These are phyloP conservation scores for Chrysosporium queenslandicum DNA, from an alignment of 2,329 filamentous ascomycete species.

Conservation along the genomic window DNA sequence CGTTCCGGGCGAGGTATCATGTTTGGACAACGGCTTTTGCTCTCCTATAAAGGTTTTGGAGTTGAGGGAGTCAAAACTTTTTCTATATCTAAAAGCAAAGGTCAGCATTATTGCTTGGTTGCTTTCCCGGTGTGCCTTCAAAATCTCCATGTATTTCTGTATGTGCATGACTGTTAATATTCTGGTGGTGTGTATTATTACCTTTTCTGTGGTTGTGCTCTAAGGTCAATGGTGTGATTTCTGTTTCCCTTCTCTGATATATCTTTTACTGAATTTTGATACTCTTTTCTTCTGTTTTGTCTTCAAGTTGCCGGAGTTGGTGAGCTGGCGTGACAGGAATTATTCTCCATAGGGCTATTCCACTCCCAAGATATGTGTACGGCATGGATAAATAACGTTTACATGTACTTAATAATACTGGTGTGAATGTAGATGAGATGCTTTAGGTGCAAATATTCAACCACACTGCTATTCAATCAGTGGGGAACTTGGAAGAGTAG, in stretches of 20 bases:
- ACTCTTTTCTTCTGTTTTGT: background rate
- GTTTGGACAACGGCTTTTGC: background rate
- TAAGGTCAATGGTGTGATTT: too few relatives aligned
- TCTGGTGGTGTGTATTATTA: slow-evolving; percentile 9
- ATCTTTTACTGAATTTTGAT: background rate
- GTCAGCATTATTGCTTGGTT: background rate
- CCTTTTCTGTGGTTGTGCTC: slow-evolving; percentile 3
- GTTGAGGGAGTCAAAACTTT: background rate
- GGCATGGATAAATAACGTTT: background rate
- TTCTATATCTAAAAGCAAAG: background rate
- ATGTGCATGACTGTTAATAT: slow-evolving; percentile 4
- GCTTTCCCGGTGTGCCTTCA: background rate
- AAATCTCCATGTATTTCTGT: background rate
- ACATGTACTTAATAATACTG: background rate
- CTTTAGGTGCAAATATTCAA: too few relatives aligned
- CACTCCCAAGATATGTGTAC: background rate
- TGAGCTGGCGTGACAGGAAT: background rate
- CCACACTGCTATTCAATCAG: too few relatives aligned
- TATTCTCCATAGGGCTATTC: background rate
- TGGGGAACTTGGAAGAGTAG: background rate
- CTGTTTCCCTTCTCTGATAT: too few relatives aligned
- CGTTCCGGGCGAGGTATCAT: background rate
- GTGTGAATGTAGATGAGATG: too few relatives aligned
- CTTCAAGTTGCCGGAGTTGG: background rate
- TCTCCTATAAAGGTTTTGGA: background rate